A percentile compares a stretch with the other conserved stretches of the same genome.
These are phyloP conservation scores for Hypoxylon sp. DNA, from an alignment of 2,329 filamentous ascomycete species.

Conservation along the genomic window DNA sequence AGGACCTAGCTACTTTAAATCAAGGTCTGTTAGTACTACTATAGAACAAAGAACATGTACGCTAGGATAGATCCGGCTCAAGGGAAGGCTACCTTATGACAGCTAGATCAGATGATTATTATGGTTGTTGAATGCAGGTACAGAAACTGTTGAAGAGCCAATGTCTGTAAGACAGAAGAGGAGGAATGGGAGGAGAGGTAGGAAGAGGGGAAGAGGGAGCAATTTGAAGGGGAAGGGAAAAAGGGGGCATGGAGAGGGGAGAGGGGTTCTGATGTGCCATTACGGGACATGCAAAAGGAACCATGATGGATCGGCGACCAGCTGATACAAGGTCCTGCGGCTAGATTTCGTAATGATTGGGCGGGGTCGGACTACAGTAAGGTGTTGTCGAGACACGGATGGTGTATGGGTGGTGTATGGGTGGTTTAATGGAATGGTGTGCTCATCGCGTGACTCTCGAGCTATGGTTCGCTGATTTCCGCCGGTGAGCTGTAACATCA, in stretches of 20 bases:
- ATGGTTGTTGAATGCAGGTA: constrained; percentile 32
- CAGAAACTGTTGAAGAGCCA: constrained; percentile 51
- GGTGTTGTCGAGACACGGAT: constrained; percentile 44
- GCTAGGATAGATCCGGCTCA: not conserved
- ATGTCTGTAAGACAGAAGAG: constrained; percentile 45
- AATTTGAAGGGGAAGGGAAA: constrained; percentile 44
- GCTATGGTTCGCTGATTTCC: constrained; percentile 48
- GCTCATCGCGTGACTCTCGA: constrained; percentile 52
- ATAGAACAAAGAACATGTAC: not conserved
- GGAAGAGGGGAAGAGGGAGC: constrained; percentile 46
- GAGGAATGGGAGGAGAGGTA: constrained; percentile 42
- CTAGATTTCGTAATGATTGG: constrained; percentile 44
- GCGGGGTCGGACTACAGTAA: constrained; percentile 44
- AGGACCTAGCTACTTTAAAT: constrained; percentile 29
- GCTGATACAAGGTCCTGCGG: constrained; percentile 47
- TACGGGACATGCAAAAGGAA: constrained; percentile 30
- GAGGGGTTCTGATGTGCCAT: constrained; percentile 35
- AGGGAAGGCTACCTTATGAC: constrained; percentile 37
- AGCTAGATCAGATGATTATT: constrained; percentile 38
- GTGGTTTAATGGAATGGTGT: constrained; percentile 35
- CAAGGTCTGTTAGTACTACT: constrained; percentile 18
- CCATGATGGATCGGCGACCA: constrained; percentile 48
- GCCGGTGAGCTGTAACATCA: constrained; percentile 48
- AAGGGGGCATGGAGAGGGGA: constrained; percentile 34
- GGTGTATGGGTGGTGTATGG: constrained; percentile 42